Percentiles rank a stretch among this genome's conserved stretches.
phyloP scores from a whole-genome alignment of 139 green algal species.

The Pycnococcus provasolii region DNA sequence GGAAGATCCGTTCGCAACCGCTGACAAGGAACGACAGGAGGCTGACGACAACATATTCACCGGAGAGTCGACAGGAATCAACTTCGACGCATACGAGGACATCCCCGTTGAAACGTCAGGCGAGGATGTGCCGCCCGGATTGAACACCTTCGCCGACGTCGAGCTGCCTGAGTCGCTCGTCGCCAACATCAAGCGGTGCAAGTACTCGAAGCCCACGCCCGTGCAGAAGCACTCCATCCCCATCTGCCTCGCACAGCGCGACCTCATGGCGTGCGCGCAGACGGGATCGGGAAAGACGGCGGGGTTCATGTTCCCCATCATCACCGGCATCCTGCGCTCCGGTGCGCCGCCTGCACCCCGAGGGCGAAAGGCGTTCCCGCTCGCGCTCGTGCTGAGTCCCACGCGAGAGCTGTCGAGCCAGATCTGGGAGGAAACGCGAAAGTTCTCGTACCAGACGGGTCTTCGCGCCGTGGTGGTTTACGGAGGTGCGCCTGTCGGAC shows the following conservation, averaged over 20 bases:
- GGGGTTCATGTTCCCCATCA: slow-evolving; percentile 98
- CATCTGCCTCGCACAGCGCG: slow-evolving; percentile 77
- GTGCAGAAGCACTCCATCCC: slow-evolving; percentile 95
- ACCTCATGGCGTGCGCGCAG: slow-evolving; percentile 80
- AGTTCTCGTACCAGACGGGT: slow-evolving; percentile 89
- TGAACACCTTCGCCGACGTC: slow-evolving; percentile 74
- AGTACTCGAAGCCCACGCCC: slow-evolving; percentile 94
- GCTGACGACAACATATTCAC: slow-evolving; percentile 51
- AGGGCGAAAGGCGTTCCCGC: slow-evolving; percentile 73
- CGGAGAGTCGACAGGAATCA: slow-evolving; percentile 89
- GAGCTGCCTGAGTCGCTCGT: slow-evolving; percentile 61
- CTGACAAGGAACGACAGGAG: background rate
- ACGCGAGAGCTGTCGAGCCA: slow-evolving; percentile 80
- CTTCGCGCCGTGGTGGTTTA: slow-evolving; percentile 86
- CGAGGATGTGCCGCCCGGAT: slow-evolving; percentile 61
- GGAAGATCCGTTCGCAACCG: slow-evolving; percentile 24
- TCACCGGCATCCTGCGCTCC: slow-evolving; percentile 70
- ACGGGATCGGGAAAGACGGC: slow-evolving; percentile 95
- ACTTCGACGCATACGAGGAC: slow-evolving; percentile 97
- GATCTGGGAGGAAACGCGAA: slow-evolving; percentile 77
- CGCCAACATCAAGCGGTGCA: slow-evolving; percentile 85
- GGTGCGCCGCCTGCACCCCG: slow-evolving; percentile 39
- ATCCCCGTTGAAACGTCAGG: slow-evolving; percentile 90
- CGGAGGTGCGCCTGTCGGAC: slow-evolving; percentile 78
- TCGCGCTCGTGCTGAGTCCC: slow-evolving; percentile 78